Evolutionary conservation across 345 rosid species (phyloP).

Genomic region (Noccaea caerulescens): DNA sequence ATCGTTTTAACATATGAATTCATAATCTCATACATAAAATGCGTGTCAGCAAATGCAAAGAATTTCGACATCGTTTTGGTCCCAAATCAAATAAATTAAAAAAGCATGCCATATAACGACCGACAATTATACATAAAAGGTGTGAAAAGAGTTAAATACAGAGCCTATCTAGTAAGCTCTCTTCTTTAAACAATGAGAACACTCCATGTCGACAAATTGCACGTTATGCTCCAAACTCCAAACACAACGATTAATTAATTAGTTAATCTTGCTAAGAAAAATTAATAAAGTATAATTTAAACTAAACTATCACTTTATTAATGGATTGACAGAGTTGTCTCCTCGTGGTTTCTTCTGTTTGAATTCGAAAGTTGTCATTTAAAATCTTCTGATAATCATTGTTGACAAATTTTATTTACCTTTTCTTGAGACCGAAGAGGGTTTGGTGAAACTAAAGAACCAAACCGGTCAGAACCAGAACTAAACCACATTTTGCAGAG

Average conservation of each 20-base stretch:
- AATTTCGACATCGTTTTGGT: not conserved
- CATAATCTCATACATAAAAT: not conserved
- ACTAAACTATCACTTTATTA: slow-evolving; percentile 5
- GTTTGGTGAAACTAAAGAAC: slow-evolving; percentile 1
- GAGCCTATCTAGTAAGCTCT: slow-evolving; percentile 10
- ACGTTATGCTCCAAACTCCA: slow-evolving; percentile 27
- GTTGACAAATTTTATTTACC: not conserved
- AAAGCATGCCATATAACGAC: slow-evolving; percentile 12
- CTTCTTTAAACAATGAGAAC: slow-evolving; percentile 11
- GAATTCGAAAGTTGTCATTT: slow-evolving; percentile 18
- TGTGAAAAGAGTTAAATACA: slow-evolving; percentile 31
- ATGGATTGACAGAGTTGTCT: slow-evolving; percentile 37
- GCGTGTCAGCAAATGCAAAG: not conserved
- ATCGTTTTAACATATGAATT: not conserved
- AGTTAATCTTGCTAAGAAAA: slow-evolving; percentile 4
- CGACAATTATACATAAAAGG: slow-evolving; percentile 24
- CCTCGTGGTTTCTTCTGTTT: slow-evolving; percentile 25
- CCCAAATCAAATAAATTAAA: slow-evolving; percentile 4
- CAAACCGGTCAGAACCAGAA: slow-evolving; percentile 13
- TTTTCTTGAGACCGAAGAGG: not conserved
- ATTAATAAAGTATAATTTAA: not conserved
- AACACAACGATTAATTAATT: slow-evolving; percentile 10
- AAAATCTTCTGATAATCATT: not conserved
- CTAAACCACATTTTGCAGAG: slow-evolving; percentile 14
- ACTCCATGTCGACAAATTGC: slow-evolving; percentile 28